Percentiles rank a stretch among this genome's conserved stretches.
phyloP scores from a whole-genome alignment of 2,329 filamentous ascomycete genomes.

The Exophiala spinifera region DNA sequence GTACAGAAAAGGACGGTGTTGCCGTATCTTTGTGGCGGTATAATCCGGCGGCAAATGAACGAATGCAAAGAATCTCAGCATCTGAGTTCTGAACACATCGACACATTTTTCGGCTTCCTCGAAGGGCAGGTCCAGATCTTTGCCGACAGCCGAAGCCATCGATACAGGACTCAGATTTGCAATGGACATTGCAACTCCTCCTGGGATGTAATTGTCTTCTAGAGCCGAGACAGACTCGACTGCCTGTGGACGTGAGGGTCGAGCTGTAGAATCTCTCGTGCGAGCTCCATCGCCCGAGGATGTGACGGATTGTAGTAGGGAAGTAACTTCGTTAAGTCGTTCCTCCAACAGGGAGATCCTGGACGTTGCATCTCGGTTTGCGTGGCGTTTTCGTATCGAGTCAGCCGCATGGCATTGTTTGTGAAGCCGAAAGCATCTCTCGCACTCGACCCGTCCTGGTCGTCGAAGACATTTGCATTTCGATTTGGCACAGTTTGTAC shows the following conservation, averaged over 20 bases:
- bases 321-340: conserved; percentile 33
- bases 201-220: background rate
- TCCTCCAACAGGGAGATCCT: conserved; percentile 32
- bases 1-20: conserved; percentile 1
- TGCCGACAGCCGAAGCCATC: too few species aligned
- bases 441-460: background rate
- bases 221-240: background rate
- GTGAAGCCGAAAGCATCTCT: conserved; percentile 42
- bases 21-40: background rate
- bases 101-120: conserved; percentile 1
- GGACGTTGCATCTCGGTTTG: conserved; percentile 15
- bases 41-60: background rate
- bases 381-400: conserved; percentile 35
- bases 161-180: background rate
- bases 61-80: conserved; percentile 3
- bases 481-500: background rate
- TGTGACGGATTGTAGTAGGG: conserved; percentile 32
- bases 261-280: background rate
- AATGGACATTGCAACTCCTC: background rate
- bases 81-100: background rate
- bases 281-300: background rate
- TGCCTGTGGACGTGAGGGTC: background rate
- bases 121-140: background rate
- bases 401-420: conserved; percentile 42
- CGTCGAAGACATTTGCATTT: conserved; percentile 6